Base-by-base conservation (phyloP, 371 early-diverging fungal species). In the Cokeromyces recurvatus region DNA sequence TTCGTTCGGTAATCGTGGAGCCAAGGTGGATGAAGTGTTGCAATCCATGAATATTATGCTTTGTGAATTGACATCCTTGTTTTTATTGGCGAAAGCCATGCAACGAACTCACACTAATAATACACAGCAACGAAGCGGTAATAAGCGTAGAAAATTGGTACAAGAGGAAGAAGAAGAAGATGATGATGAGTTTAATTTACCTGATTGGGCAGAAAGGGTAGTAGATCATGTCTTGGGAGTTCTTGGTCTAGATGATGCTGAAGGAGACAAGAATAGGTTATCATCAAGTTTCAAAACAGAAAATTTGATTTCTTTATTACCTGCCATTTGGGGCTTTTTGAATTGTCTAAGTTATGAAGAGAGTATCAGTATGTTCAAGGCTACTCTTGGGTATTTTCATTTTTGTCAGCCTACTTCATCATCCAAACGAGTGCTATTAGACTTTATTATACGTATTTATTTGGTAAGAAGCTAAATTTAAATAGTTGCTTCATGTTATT, bases 11-110 rank as follows among this genome's bases (percentile, higher is more conserved):
- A 64, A 72, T 27, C 48, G 62, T 12, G 79, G 77, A 25, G 38
- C 64, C 10, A 78, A 84, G 68, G 78, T 73, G 7, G 79, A 83
- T 21, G 59, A 71, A 8, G 50, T 66, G 14, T 56, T 87, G 17
- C 72, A 79, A 57, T 79, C 79, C 10, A 83, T 87, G 79, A 89
- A 87, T 46, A 77, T 82, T n/a, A 69, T 66, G 23, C 71, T 80
- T 8, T 85, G 87, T 49, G 87, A 89, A 58, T 56, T 87, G 39
- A 73, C 75, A 3, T 81, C 87, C 0, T 48, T 85, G 24, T 83
- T 72, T 27, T 31, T 81, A 42, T 51, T 82, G 49, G 82, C 77
- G 21, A 66, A 52, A 45, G 52, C 57, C 3, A 39, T 47, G 39
- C 57, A 57, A 43, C 49, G 27, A 12, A 41, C 27, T 6, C 50